Evolutionary conservation across 768 basidiomycete genomes (phyloP).

Genomic region (Russula earlei): DNA sequence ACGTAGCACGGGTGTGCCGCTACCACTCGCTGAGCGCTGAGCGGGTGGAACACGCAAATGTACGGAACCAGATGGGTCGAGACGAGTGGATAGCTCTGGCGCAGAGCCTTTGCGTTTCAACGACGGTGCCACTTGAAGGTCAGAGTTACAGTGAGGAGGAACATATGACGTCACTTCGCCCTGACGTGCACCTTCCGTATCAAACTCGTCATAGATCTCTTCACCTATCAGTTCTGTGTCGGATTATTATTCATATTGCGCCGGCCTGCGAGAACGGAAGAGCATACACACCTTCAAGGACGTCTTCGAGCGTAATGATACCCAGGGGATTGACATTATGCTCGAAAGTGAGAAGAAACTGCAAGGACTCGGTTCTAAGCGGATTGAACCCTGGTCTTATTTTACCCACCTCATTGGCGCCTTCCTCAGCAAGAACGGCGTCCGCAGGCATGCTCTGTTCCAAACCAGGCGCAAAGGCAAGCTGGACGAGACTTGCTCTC

Average conservation of each 20-base stretch:
- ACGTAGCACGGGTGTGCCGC: conserved; percentile 6
- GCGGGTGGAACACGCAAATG: background rate
- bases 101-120: conserved; percentile 18
- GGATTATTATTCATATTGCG: background rate
- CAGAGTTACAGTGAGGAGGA: conserved; percentile 20
- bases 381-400: background rate
- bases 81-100: conserved; percentile 6
- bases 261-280: background rate
- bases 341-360: conserved; percentile 79
- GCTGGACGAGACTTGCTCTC: conserved; percentile 21
- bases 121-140: conserved; percentile 13
- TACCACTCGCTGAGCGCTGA: conserved; percentile 8
- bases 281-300: conserved; percentile 60
- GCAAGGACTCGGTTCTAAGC: background rate
- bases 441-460: conserved; percentile 88
- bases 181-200: conserved; percentile 46
- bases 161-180: conserved; percentile 24
- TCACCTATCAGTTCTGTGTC: conserved; percentile 79
- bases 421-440: conserved; percentile 67
- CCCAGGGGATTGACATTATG: conserved; percentile 78
- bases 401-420: conserved; percentile 57
- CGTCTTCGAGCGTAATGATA: conserved; percentile 89
- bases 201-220: conserved; percentile 89
- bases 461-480: conserved; percentile 27
- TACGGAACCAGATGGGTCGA: background rate